These are phyloP conservation scores for Teratosphaeria gauchensis DNA, from an alignment of 2,329 filamentous ascomycete genomes.

Conservation along the genomic window DNA sequence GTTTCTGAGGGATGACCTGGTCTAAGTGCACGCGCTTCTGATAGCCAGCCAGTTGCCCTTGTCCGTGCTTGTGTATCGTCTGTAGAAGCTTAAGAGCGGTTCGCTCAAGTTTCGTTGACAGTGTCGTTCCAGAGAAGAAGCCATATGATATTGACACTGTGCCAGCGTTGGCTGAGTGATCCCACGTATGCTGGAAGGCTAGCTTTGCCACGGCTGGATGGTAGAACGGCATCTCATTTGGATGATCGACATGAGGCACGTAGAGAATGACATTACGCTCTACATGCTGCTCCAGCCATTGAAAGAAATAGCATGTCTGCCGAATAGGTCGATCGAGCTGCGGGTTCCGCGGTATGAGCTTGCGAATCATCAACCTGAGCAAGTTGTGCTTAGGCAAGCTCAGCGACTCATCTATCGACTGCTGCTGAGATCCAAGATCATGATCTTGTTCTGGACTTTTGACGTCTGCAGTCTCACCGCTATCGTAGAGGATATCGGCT, in stretches of 20 bases:
- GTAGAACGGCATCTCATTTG: slow-evolving; percentile 70
- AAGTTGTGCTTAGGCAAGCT: slow-evolving; percentile 30
- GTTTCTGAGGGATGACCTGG: slow-evolving; percentile 62
- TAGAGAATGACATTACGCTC: slow-evolving; percentile 59
- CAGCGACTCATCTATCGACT: neutral
- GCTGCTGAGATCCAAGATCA: neutral
- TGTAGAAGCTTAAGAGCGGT: slow-evolving; percentile 61
- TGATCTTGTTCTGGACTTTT: slow-evolving; percentile 27
- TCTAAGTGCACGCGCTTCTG: slow-evolving; percentile 80
- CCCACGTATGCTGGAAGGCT: slow-evolving; percentile 65
- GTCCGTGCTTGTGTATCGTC: slow-evolving; percentile 63
- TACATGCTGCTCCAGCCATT: slow-evolving; percentile 20
- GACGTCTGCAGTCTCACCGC: slow-evolving; percentile 33
- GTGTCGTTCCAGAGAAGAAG: slow-evolving; percentile 26
- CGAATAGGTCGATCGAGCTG: slow-evolving; percentile 63
- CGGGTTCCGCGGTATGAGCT: slow-evolving; percentile 72
- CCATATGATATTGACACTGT: slow-evolving; percentile 42
- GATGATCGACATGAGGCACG: slow-evolving; percentile 57
- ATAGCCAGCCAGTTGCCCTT: slow-evolving; percentile 56
- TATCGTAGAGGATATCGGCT: slow-evolving; percentile 60
- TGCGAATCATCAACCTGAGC: slow-evolving; percentile 60
- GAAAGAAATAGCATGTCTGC: slow-evolving; percentile 70
- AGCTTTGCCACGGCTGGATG: slow-evolving; percentile 68
- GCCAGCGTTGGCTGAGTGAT: slow-evolving; percentile 15
- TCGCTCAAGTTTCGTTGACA: slow-evolving; percentile 41